A percentile compares a stretch with the other conserved stretches of the same genome.
These are phyloP conservation scores for Tetrapyrgos nigripes DNA, from an alignment of 1,284 basidiomycete genomes.

Conservation along the genomic window DNA sequence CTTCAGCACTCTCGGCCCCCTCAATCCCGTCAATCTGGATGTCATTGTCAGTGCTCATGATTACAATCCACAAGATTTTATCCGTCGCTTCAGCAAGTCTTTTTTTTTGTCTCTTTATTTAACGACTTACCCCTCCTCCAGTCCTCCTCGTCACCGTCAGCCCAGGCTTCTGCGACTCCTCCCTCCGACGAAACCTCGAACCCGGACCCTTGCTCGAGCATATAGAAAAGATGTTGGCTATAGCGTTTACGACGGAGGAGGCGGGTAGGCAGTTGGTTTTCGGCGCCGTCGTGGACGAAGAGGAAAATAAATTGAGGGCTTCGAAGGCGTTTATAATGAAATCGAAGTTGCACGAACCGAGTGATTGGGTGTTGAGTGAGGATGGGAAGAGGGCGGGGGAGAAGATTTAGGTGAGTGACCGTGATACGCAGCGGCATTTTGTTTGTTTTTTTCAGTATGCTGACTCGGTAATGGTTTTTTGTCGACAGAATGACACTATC, in stretches of 20 bases:
- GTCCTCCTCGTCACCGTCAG: slow-evolving; percentile 45
- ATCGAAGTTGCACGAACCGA: slow-evolving; percentile 20
- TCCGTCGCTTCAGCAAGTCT: slow-evolving; percentile 23
- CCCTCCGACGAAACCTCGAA: slow-evolving; percentile 36
- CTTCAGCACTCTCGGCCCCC: slow-evolving; percentile 19
- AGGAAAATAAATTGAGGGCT: slow-evolving; percentile 13
- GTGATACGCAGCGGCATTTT: no score
- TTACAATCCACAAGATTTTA: slow-evolving; percentile 28
- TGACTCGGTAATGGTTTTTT: no score
- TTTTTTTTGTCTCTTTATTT: no score
- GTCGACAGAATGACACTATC: slow-evolving; percentile 33
- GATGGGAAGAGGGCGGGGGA: slow-evolving; percentile 47
- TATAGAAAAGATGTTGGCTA: slow-evolving; percentile 28
- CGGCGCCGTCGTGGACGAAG: slow-evolving; percentile 39
- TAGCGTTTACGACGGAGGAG: slow-evolving; percentile 42
- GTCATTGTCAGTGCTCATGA: slow-evolving; percentile 26
- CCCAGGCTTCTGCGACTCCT: slow-evolving; percentile 56
- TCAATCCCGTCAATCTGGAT: slow-evolving; percentile 22
- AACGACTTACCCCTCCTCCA: slow-evolving; percentile 33
- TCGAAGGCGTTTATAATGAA: slow-evolving; percentile 22
- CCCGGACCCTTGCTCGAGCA: slow-evolving; percentile 20
- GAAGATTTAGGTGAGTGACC: slow-evolving; percentile 44
- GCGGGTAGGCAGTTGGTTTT: slow-evolving; percentile 50
- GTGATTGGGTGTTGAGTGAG: slow-evolving; percentile 33
- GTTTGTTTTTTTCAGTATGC: no score